Evolutionary conservation across 768 basidiomycete genomes (phyloP).

Genomic region (Gymnopilus dilepis): DNA sequence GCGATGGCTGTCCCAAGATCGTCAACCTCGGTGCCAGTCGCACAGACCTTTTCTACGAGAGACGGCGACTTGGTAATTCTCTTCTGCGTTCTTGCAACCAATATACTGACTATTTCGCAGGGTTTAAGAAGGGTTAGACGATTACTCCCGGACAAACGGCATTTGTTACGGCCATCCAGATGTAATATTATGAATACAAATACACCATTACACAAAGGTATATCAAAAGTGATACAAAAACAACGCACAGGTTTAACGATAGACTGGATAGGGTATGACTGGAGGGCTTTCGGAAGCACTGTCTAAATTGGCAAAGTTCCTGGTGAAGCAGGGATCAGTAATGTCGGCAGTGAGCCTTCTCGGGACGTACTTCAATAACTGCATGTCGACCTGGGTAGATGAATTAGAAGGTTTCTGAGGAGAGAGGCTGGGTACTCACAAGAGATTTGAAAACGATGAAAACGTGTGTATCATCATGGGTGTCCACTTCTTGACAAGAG

Average conservation of each 20-base stretch:
- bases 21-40: constrained; percentile 95
- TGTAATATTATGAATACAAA: constrained; percentile 2
- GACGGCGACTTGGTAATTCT: constrained; percentile 75
- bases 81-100: neutral
- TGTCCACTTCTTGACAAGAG: constrained; percentile 78
- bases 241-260: constrained; percentile 41
- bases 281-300: constrained; percentile 57
- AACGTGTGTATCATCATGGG: constrained; percentile 81
- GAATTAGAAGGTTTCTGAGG: neutral
- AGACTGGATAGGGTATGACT: constrained; percentile 67
- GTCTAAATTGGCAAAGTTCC: constrained; percentile 63
- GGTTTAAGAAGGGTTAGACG: constrained; percentile 69
- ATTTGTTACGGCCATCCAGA: neutral
- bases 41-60: constrained; percentile 92
- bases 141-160: neutral
- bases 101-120: constrained; percentile 36
- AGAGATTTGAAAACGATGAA: constrained; percentile 89
- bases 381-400: constrained; percentile 68
- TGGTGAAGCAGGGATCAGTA: constrained; percentile 29
- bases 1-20: constrained; percentile 98
- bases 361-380: constrained; percentile 62
- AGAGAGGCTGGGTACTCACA: constrained; percentile 44
- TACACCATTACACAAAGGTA: neutral
- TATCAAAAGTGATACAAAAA: constrained; percentile 13
- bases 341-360: neutral